phyloP scores from a whole-genome alignment of 768 basidiomycete species.

The Tricholoma sp. region DNA sequence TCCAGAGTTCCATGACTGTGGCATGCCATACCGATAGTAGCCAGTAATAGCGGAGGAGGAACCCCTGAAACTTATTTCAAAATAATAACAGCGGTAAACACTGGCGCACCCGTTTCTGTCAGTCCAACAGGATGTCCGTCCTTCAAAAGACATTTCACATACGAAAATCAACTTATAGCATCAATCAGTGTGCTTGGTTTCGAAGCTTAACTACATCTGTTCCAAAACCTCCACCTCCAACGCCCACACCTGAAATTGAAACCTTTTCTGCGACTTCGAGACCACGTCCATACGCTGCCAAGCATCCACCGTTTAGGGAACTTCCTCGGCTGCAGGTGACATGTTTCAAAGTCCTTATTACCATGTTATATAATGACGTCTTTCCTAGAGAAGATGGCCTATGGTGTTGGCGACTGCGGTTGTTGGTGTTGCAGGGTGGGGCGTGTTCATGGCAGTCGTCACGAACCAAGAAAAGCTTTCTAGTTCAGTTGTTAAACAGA shows the following conservation, averaged over 20 bases:
- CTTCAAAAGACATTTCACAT: not conserved
- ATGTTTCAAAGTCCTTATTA: not conserved
- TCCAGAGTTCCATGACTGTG: conserved; percentile 2
- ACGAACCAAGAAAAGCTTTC: conserved; percentile 77
- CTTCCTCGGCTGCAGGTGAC: conserved; percentile 32
- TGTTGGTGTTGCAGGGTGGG: conserved; percentile 60
- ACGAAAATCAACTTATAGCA: not conserved
- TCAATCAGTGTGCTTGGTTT: not conserved
- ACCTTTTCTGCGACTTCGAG: conserved; percentile 27
- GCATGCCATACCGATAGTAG: conserved; percentile 1
- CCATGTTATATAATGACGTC: not conserved
- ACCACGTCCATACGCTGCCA: conserved; percentile 34
- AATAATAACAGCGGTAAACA: not conserved
- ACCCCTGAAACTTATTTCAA: not conserved
- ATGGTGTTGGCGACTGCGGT: conserved; percentile 41
- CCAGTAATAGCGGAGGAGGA: not conserved
- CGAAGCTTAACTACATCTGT: not conserved
- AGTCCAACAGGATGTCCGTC: not conserved
- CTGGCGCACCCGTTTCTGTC: not conserved
- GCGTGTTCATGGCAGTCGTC: conserved; percentile 59
- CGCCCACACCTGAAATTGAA: conserved; percentile 16
- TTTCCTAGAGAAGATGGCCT: conserved; percentile 51
- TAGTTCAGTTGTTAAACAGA: conserved; percentile 65
- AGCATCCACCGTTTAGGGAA: conserved; percentile 24
- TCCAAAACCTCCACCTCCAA: conserved; percentile 15